A percentile compares a stretch with the other conserved stretches of the same genome.
Conservation (phyloP, 306 rosid species). For the Vigna radiata region DNA sequence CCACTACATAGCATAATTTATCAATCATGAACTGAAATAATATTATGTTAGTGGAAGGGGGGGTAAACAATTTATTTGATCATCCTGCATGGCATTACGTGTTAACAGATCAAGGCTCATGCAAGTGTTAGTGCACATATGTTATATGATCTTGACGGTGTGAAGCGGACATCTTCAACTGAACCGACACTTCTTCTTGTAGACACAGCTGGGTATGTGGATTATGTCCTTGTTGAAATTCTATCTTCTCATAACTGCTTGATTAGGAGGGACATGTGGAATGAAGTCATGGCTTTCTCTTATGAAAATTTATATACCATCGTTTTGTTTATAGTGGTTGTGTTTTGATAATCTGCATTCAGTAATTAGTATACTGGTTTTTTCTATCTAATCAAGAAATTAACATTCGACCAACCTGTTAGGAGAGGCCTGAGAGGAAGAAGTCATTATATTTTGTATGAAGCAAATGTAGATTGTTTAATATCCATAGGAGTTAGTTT, state of each 20-base stretch:
- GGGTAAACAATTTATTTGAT: conserved; percentile 25
- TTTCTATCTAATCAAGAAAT: conserved; percentile 24
- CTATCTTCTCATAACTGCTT: conserved; percentile 30
- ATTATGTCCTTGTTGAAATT: conserved; percentile 24
- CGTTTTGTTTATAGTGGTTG: conserved; percentile 19
- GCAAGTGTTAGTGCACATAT: conserved; percentile 86
- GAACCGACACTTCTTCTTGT: conserved; percentile 91
- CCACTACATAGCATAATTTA: conserved; percentile 24
- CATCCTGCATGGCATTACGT: conserved; percentile 27
- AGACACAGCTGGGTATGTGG: conserved; percentile 91
- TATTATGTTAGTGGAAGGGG: conserved; percentile 10
- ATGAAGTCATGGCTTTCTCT: conserved; percentile 16
- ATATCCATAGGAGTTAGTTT: conserved; percentile 14
- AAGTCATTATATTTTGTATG: conserved; percentile 32
- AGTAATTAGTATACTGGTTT: not conserved
- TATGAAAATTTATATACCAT: conserved; percentile 22
- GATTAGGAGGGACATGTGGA: conserved; percentile 24
- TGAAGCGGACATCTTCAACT: conserved; percentile 79
- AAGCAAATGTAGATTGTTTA: conserved; percentile 18
- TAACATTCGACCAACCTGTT: conserved; percentile 13
- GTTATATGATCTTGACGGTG: conserved; percentile 82
- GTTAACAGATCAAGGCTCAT: conserved; percentile 84
- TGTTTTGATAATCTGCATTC: conserved; percentile 33
- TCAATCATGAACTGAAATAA: conserved; percentile 19
- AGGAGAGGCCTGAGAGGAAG: conserved; percentile 22